Conservation (phyloP, 345 rosid species). For the Hypericum androsaemum region DNA sequence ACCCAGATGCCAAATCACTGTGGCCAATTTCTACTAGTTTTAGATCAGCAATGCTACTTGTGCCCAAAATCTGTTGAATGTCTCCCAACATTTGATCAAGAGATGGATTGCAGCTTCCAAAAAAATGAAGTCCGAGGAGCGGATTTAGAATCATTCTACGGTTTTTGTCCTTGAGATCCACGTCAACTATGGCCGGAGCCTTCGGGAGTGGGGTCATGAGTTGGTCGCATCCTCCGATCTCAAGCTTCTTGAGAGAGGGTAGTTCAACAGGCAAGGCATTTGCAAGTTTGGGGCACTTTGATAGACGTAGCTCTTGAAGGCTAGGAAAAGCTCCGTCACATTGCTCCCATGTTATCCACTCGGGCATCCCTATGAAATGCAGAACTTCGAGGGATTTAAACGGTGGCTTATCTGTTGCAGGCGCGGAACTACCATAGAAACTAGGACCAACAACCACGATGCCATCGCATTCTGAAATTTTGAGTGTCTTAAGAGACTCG, state of each 20-base stretch:
- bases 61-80: not conserved
- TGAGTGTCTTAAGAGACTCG: not conserved
- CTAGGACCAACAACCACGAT: not conserved
- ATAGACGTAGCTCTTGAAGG: not conserved
- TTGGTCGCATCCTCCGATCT: not conserved
- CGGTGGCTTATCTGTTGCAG: no score
- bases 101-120: no score
- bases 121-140: not conserved
- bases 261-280: not conserved
- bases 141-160: not conserved
- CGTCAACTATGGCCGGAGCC: no score
- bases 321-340: no score
- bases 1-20: no score
- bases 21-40: no score
- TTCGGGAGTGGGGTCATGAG: no score
- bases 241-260: not conserved
- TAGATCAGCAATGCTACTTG: no score
- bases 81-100: not conserved
- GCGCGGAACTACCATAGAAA: not conserved
- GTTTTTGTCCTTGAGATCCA: no score
- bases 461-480: not conserved
- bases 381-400: no score
- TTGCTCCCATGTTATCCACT: no score
- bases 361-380: no score
- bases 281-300: not conserved